Evolutionary conservation across 2,329 filamentous ascomycete genomes (phyloP).

Genomic region (Hypocrella siamensis): DNA sequence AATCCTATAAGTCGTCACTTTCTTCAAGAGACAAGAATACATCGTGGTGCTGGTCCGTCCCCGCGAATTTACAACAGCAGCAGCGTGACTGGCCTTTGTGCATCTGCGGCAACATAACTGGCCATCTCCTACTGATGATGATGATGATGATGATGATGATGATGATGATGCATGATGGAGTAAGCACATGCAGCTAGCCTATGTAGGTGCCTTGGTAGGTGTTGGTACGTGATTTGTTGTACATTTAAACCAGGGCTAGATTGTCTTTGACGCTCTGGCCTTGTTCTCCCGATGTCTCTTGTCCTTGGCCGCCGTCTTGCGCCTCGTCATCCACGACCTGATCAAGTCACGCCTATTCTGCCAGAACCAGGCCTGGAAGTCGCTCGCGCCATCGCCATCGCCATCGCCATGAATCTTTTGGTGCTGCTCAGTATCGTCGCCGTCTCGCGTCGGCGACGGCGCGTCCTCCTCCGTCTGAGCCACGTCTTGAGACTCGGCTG

Average conservation of each 20-base stretch:
- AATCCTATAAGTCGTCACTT: no score
- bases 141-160: no score
- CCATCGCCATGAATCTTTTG: background rate
- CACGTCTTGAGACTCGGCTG: constrained; percentile 17
- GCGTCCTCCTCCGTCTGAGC: constrained; percentile 10
- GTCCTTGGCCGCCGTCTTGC: constrained; percentile 48
- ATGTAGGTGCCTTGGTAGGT: no score
- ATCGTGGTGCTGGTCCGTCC: no score
- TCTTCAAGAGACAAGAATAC: no score
- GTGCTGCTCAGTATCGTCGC: background rate
- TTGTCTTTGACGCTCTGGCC: constrained; percentile 28
- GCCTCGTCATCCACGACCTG: constrained; percentile 48
- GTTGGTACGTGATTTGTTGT: no score
- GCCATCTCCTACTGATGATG: no score
- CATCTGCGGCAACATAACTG: no score
- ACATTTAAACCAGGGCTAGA: constrained; percentile 10
- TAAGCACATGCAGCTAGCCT: no score
- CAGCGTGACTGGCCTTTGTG: no score
- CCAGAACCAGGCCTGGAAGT: constrained; percentile 56
- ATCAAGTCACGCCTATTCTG: constrained; percentile 50
- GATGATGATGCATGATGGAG: background rate
- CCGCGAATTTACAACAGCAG: no score
- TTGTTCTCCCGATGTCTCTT: constrained; percentile 51
- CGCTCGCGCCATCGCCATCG: constrained; percentile 18
- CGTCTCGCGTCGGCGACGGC: constrained; percentile 3